Evolutionary conservation across 257 asterid genomes (phyloP), one percentile per base, ranked within the genome.

Genomic region (Solanum tarapatanum): DNA sequence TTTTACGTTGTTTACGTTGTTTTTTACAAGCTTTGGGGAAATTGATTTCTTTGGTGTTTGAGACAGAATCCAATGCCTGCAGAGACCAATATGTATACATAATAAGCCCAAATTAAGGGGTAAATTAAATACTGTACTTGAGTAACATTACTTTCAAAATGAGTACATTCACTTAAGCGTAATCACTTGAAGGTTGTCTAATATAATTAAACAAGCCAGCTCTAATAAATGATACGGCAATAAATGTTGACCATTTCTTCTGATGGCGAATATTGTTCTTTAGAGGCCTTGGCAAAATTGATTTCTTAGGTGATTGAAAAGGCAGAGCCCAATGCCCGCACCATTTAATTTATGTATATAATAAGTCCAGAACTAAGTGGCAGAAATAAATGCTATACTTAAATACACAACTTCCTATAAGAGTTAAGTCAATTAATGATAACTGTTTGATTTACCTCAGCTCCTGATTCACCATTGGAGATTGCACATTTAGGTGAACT

Each of bases 1-100:
- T 62, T 72, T 60, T 87, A 41, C 48, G 37, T 75, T 66, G 60
- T 5, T 48, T 48, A 48, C 60, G 3, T 19, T 55, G 70, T 24
- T 30, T 74, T 39, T 86, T 28, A 39, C 7, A 51, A 11, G 75
- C 24, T 76, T 87, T 66, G 68, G 37, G 51, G 41, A 26, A 55
- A 77, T 66, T 41, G 79, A 41, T 70, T 86, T 23, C 12, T 35
- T 86, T 87, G 60, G 80, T 51, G 33, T 75, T 32, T 74, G 87
- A 74, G 51, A 74, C 82, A 55, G 86, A 84, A 83, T 82, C 74
- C 68, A 33, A 3, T 28, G 74, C 45, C 89, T 87, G 84, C 84
- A 79, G 3, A 21, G 12, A 11, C 51, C 68, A 86, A 89, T 82
- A 33, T 75, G 35, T 19, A 37, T 48, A 73, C 10, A 23, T 8